A percentile compares a stretch with the other conserved stretches of the same genome.
Evolutionary conservation across 78 protist genomes (phyloP).

Genomic region (Carpediemonas membranifera): DNA sequence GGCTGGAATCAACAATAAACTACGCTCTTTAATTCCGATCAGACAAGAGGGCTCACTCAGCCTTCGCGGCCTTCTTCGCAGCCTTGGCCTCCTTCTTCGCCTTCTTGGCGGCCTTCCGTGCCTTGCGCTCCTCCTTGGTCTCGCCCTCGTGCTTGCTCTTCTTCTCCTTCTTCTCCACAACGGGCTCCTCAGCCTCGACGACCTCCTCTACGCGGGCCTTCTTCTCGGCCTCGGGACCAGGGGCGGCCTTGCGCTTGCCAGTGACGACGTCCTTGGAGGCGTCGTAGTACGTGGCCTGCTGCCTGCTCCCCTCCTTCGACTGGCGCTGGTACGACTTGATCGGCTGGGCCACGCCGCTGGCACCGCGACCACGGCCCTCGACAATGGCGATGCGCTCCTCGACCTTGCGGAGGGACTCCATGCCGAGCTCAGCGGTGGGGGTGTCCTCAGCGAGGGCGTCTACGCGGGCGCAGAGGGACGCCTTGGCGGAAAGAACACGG

Average conservation of each 20-base stretch:
- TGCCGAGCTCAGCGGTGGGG: neutral
- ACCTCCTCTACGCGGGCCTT: neutral
- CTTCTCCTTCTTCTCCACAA: neutral
- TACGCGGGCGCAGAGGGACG: conserved; percentile 78
- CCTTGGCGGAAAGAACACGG: conserved; percentile 86
- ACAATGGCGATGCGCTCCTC: neutral
- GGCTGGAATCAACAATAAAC: no score
- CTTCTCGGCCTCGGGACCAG: neutral
- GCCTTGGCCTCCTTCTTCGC: no score
- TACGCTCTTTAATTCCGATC: no score
- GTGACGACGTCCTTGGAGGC: no score
- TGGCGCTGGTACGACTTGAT: neutral
- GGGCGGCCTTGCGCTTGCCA: no score
- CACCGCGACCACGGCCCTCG: no score
- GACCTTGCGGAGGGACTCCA: neutral
- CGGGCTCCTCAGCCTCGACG: neutral
- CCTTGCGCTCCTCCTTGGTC: neutral
- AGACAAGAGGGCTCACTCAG: no score
- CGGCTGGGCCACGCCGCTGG: neutral
- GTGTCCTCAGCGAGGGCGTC: conserved; percentile 84
- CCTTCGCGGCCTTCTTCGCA: no score
- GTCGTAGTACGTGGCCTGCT: no score
- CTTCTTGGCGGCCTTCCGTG: no score
- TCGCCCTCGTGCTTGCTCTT: neutral
- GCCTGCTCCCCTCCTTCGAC: neutral